These are phyloP conservation scores for Stephanodiscus minutulus DNA, from an alignment of 108 stramenopile genomes.

Conservation along the genomic window DNA sequence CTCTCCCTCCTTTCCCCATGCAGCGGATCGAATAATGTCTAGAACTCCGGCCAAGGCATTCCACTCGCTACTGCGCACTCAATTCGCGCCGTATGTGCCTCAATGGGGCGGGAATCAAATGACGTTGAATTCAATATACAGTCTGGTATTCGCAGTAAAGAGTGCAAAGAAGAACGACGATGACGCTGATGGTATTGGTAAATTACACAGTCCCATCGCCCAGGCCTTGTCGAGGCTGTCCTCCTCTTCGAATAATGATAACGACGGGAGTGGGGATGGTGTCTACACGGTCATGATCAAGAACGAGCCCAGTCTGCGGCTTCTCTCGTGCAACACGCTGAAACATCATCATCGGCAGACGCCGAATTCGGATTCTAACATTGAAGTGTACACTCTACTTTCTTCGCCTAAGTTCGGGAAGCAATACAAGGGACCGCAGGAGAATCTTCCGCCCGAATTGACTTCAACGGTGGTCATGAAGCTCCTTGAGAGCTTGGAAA, in stretches of 20 bases:
- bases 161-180: constrained; percentile 11
- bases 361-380: constrained; percentile 15
- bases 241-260: constrained; percentile 18
- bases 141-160: constrained; percentile 57
- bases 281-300: constrained; percentile 62
- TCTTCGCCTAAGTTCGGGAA: constrained; percentile 78
- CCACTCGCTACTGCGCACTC: constrained; percentile 64
- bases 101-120: constrained; percentile 69
- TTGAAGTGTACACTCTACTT: constrained; percentile 83
- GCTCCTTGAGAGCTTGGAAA: constrained; percentile 59
- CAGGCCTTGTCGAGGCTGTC: constrained; percentile 28
- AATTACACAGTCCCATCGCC: constrained; percentile 20
- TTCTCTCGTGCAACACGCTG: constrained; percentile 67
- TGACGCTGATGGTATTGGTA: constrained; percentile 4
- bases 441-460: constrained; percentile 68
- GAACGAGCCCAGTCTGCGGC: constrained; percentile 63
- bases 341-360: constrained; percentile 56
- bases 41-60: constrained; percentile 76
- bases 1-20: neutral
- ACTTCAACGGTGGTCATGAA: constrained; percentile 55
- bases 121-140: constrained; percentile 84
- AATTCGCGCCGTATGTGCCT: constrained; percentile 73
- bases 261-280: constrained; percentile 18
- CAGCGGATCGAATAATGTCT: constrained; percentile 83
- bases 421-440: constrained; percentile 82